A percentile compares a stretch with the other conserved stretches of the same genome.
Evolutionary conservation across 2,329 filamentous ascomycete genomes (phyloP).

Genomic region (Cryphonectria japonica): DNA sequence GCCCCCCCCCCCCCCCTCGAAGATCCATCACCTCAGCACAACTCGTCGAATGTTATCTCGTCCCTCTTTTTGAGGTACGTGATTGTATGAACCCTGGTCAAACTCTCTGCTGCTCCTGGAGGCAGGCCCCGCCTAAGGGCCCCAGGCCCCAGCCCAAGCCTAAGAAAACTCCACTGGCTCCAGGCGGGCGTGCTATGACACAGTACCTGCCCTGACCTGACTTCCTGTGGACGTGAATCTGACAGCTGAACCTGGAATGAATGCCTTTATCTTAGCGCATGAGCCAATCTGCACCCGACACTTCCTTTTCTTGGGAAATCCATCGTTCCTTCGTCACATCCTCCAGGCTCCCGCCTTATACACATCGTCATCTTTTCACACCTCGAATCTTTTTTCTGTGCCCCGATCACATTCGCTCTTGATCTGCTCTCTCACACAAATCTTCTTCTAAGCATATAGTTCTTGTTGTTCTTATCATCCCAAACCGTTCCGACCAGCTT

Average conservation of each 20-base stretch:
- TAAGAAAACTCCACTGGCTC: constrained; percentile 18
- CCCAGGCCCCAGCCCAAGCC: not conserved
- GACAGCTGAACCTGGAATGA: constrained; percentile 28
- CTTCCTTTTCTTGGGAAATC: constrained; percentile 21
- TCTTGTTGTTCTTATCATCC: not conserved
- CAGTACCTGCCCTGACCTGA: constrained; percentile 6
- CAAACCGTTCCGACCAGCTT: constrained; percentile 13
- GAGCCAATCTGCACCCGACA: constrained; percentile 22
- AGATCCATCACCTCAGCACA: not conserved
- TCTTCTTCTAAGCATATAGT: not conserved
- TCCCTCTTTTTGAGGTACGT: not conserved
- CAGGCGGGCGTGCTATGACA: constrained; percentile 13
- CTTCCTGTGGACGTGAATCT: constrained; percentile 15
- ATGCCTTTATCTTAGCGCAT: constrained; percentile 30
- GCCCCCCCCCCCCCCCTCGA: not conserved
- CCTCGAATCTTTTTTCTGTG: not conserved
- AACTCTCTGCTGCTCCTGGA: not conserved
- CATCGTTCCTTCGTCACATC: constrained; percentile 19
- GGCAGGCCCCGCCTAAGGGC: not conserved
- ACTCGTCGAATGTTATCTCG: not conserved
- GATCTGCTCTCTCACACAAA: not conserved
- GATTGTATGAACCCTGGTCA: constrained; percentile 19
- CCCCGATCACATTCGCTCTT: not conserved
- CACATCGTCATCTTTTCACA: constrained; percentile 9
- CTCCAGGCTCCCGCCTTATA: constrained; percentile 17